Evolutionary conservation across 148 eudicot genomes (phyloP), one percentile per base, ranked within the genome.

Genomic region (Agrostemma githago): DNA sequence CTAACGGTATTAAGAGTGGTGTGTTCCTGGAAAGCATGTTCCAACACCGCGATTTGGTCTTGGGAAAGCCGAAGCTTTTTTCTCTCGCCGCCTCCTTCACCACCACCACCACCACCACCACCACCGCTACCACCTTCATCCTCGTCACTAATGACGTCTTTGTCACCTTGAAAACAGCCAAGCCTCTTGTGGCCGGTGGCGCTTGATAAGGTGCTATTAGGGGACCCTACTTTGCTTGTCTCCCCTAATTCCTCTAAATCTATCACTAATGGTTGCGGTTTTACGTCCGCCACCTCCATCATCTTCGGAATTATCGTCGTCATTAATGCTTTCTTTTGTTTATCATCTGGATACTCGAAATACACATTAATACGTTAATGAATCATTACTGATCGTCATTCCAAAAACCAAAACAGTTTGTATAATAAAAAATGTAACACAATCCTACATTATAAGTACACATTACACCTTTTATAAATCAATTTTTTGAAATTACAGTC

Each of bases 131-230:
- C 91, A 3, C 80, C 93, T 0, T 82, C 92, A 16, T 75, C 77
- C 2, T 76, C 91, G 21, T 58, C 77, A 21, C 66, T 46, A 41
- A 61, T 61, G 73, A 11, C 78, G 16, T 87, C 85, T 66, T 85
- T 76, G 59, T 88, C 92, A 14, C 74, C 79, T 68, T 37, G 7
- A 10, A 69, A 69, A 70, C 74, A 71, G 59, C 56, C 60, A 41
- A 59, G 26, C 53, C 82, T 74, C 79, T 86, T 89, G 11, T 26
- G 34, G 34, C 85, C 86, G 37, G 80, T 85, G 41, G 77, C 72
- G 57, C 86, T 87, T 64, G 97, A 86, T n/a, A 85, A 66, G 44
- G 93, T 85, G 83, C 97, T 91, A 81, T 91, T 86, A 34, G 97
- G 97, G 2, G 97, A 91, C 37, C 85, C 87, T 5, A 73, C 85